Percentiles rank a stretch among this genome's conserved stretches.
These are phyloP conservation scores for Metarhizium sp. DNA, from an alignment of 2,329 filamentous ascomycete genomes.

Conservation along the genomic window DNA sequence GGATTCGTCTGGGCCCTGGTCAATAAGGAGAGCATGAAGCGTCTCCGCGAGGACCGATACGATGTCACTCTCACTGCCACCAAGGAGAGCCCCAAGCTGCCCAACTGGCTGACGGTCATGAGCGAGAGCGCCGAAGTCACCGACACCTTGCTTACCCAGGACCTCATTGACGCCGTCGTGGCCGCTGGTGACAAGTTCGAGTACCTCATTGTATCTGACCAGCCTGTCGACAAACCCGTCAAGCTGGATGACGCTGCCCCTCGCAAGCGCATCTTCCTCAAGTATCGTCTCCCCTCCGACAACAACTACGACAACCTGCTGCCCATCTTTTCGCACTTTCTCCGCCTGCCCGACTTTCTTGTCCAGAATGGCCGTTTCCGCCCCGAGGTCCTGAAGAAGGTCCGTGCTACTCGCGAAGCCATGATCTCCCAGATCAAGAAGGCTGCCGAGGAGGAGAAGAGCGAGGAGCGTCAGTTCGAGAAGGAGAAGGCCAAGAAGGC, in stretches of 20 bases:
- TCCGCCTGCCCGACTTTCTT: slow-evolving; percentile 77
- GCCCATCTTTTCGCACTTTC: slow-evolving; percentile 71
- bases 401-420: slow-evolving; percentile 71
- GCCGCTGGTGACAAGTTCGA: slow-evolving; percentile 71
- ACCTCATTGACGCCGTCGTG: slow-evolving; percentile 71
- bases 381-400: slow-evolving; percentile 78
- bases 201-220: slow-evolving; percentile 81
- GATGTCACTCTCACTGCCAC: slow-evolving; percentile 88
- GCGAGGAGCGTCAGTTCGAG: slow-evolving; percentile 64
- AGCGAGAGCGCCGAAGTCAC: slow-evolving; percentile 94
- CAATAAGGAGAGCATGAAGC: slow-evolving; percentile 90
- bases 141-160: slow-evolving; percentile 75
- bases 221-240: slow-evolving; percentile 76
- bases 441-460: slow-evolving; percentile 68
- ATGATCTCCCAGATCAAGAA: slow-evolving; percentile 72
- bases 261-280: slow-evolving; percentile 79
- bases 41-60: slow-evolving; percentile 84
- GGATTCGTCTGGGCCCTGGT: slow-evolving; percentile 92
- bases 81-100: slow-evolving; percentile 86
- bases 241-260: slow-evolving; percentile 76
- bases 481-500: slow-evolving; percentile 73
- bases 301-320: slow-evolving; percentile 57
- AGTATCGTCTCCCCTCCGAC: slow-evolving; percentile 57
- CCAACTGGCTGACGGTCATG: slow-evolving; percentile 87
- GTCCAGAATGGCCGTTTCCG: slow-evolving; percentile 75